These are phyloP conservation scores for Zostera marina DNA, from an alignment of 116 monocot genomes.

Conservation along the genomic window DNA sequence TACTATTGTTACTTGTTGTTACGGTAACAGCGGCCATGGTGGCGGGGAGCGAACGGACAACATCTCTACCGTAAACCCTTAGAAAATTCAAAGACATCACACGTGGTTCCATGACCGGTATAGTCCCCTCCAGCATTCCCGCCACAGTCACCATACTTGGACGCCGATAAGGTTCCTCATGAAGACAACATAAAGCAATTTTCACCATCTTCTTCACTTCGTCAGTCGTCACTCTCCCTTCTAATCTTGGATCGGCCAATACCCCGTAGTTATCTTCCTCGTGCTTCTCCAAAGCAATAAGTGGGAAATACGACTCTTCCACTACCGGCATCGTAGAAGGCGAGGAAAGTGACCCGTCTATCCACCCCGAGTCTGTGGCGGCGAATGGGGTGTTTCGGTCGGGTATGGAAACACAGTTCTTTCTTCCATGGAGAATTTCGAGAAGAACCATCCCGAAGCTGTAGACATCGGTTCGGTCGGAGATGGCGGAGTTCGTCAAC, in stretches of 20 bases:
- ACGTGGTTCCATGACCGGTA: constrained; percentile 30
- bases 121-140: constrained; percentile 59
- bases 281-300: constrained; percentile 63
- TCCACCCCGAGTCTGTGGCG: not conserved
- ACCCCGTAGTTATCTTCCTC: constrained; percentile 38
- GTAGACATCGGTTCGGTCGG: constrained; percentile 70
- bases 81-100: constrained; percentile 45
- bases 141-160: constrained; percentile 57
- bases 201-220: constrained; percentile 47
- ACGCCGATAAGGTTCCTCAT: constrained; percentile 57
- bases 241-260: constrained; percentile 49
- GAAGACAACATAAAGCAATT: constrained; percentile 72
- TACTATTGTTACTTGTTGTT: not conserved
- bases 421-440: constrained; percentile 54
- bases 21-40: not conserved
- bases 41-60: not conserved
- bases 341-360: not conserved
- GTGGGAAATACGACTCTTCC: constrained; percentile 39
- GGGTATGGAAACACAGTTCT: constrained; percentile 21
- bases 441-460: constrained; percentile 88
- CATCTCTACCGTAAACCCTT: constrained; percentile 49
- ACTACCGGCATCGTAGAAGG: not conserved
- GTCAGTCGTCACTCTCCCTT: constrained; percentile 30
- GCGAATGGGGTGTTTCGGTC: not conserved
- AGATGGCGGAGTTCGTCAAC: constrained; percentile 67